Conservation (phyloP, 2,329 filamentous ascomycete species). For the Ilyonectria destructans region DNA sequence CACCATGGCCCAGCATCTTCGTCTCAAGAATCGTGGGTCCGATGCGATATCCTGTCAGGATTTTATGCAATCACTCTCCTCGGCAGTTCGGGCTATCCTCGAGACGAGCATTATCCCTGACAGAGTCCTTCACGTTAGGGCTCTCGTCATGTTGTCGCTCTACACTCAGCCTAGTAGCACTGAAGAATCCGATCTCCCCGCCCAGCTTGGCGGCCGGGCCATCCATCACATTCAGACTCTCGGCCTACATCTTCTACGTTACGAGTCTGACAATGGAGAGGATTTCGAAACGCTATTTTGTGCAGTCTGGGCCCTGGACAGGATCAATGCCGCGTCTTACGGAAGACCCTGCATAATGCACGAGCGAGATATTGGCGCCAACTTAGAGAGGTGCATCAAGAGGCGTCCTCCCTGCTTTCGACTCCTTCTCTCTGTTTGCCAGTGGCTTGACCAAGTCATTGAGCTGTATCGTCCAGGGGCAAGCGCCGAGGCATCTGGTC, state of each 20-base stretch:
- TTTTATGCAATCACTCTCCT: slow-evolving; percentile 65
- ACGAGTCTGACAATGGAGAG: slow-evolving; percentile 58
- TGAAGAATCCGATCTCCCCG: slow-evolving; percentile 70
- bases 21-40: slow-evolving; percentile 58
- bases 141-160: slow-evolving; percentile 70
- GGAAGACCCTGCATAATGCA: slow-evolving; percentile 74
- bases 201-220: slow-evolving; percentile 68
- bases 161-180: slow-evolving; percentile 71
- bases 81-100: slow-evolving; percentile 65
- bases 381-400: slow-evolving; percentile 66
- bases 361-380: slow-evolving; percentile 72
- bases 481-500: slow-evolving; percentile 57
- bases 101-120: slow-evolving; percentile 70
- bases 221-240: slow-evolving; percentile 73
- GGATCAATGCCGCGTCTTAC: slow-evolving; percentile 73
- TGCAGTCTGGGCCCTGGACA: slow-evolving; percentile 74
- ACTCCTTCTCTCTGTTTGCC: slow-evolving; percentile 69
- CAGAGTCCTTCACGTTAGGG: slow-evolving; percentile 69
- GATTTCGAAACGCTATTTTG: slow-evolving; percentile 69
- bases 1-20: slow-evolving; percentile 62
- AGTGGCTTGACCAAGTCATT: slow-evolving; percentile 73
- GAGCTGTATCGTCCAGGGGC: slow-evolving; percentile 72
- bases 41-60: slow-evolving; percentile 61
- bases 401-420: slow-evolving; percentile 70
- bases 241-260: slow-evolving; percentile 66